Evolutionary conservation across 306 rosid genomes (phyloP), one percentile per base, ranked within the genome.

Genomic region (Clitoria ternatea): DNA sequence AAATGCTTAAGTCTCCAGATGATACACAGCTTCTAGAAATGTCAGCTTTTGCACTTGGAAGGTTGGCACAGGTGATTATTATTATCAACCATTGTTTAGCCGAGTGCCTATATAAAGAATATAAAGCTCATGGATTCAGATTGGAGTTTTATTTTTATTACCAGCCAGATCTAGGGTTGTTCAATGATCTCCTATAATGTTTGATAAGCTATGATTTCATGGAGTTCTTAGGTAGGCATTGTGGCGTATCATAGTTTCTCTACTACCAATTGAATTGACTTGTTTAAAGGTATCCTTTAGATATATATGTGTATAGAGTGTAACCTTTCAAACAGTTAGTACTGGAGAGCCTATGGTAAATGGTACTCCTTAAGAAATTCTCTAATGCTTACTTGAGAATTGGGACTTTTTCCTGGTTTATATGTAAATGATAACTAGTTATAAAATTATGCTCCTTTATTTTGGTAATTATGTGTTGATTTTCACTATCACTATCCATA

Each of bases 41-140:
- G 99, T 82, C 99, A 23, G 85, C 96, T 75, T 95, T 91, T 91
- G 97, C 99, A 5, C 82, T 95, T 79, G 97, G 99, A 77, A 86
- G 96, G 75, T 76, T 95, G 82, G 99, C 99, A 19, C 97, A 91
- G 99, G 99, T 91, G 59, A 78, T 39, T 57, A 62, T 33, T 61
- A 12, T 68, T 54, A 15, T 11, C 68, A 50, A 67, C 45, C 2
- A 19, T 22, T 2, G 42, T 19, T 61, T 72, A 29, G 6, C 26
- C 17, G 3, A 36, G 11, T 66, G 23, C 14, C 18, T 17, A 29
- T 44, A 18, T 15, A 37, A 9, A 13, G 47, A 78, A 44, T 66
- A 14, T 47, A 13, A 55, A 70, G n/a, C 64, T 71, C 36, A 63
- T 42, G 52, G 23, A 24, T 18, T 23, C 47, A 33, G 43, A 32